Base-by-base conservation (phyloP, 2,329 filamentous ascomycete species). In the Teratosphaeria epicoccoides region DNA sequence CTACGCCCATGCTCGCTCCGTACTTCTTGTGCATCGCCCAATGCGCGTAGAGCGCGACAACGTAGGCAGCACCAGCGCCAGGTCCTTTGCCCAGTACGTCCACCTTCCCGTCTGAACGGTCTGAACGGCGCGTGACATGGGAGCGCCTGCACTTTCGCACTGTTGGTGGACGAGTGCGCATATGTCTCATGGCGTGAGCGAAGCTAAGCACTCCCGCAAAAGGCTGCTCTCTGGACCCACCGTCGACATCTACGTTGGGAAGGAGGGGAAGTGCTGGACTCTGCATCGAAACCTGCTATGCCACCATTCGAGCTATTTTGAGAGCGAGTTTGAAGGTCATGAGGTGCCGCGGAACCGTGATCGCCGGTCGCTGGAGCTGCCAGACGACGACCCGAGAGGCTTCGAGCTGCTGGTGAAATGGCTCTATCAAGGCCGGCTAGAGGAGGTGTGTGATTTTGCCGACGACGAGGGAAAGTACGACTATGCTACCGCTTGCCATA, bases 321-420 rank as follows among this genome's bases (percentile, higher is more conserved):
- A 70, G 50, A 63, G 64, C 43, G 66, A 68, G 37, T 61, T 66
- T 26, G 55, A 60, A n/a, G 57, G 59, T 45, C 58, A 63, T 47
- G 66, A 70, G 29, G 63, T 69, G 29, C 64, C 65, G 33, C 65
- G 68, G 46, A 59, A 67, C 28, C 65, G 67, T 47, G 61, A 66
- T 24, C 61, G 62, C 4, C 67, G 71, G 33, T 70, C 62, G 50
- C 59, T 78, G 24, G 73, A 77, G 37, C 65, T 79, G 20, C 68
- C 67, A 17, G 70, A 77, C 11, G 68, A 76, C 60, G 75, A 77
- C 50, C 73, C 76, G 3, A 63, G 65, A 6, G 76, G 76, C 23
- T 79, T 78, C 57, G 75, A 77, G 61, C 62, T 78, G 53, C 68
- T 79, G 14, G 74, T 78, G 5, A 78, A 78, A 63, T 79, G 75